Evolutionary conservation across 768 basidiomycete genomes (phyloP).

Genomic region (Strobilomyces echinocephalus): DNA sequence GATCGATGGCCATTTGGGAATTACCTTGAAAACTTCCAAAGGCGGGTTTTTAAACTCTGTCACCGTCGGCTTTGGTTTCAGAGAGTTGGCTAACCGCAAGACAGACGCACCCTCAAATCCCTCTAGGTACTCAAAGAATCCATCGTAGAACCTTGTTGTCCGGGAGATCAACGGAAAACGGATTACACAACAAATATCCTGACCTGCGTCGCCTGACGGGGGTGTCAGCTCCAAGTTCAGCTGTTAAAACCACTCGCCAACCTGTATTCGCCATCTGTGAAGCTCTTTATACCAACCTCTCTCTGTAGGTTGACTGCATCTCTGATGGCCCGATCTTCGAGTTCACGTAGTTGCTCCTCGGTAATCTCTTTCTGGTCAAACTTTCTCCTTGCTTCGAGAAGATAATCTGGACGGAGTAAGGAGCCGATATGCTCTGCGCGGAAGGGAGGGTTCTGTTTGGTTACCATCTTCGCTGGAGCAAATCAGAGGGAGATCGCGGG

Average conservation of each 20-base stretch:
- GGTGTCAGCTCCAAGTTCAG: constrained; percentile 1
- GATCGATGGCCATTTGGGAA: neutral
- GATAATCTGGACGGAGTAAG: constrained; percentile 37
- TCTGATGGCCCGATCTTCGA: constrained; percentile 39
- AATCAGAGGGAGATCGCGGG: neutral
- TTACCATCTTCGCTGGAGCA: constrained; percentile 8
- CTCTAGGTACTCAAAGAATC: constrained; percentile 25
- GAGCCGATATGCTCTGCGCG: constrained; percentile 45
- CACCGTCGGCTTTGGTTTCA: neutral
- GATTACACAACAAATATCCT: neutral
- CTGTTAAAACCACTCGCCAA: constrained; percentile 18
- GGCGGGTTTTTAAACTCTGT: constrained; percentile 23
- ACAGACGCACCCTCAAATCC: constrained; percentile 21
- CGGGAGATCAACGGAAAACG: neutral
- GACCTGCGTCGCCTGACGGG: constrained; percentile 23
- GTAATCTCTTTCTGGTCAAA: constrained; percentile 34
- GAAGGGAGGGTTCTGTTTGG: constrained; percentile 36
- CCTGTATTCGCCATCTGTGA: constrained; percentile 41
- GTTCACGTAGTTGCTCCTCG: constrained; percentile 29
- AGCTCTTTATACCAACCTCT: constrained; percentile 37
- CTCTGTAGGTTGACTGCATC: constrained; percentile 36
- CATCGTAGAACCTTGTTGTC: constrained; percentile 23
- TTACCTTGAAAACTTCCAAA: constrained; percentile 24
- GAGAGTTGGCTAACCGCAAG: neutral
- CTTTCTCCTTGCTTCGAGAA: constrained; percentile 34